phyloP scores from a whole-genome alignment of 2,329 filamentous ascomycete species.

The Tolypocladium paradoxum region DNA sequence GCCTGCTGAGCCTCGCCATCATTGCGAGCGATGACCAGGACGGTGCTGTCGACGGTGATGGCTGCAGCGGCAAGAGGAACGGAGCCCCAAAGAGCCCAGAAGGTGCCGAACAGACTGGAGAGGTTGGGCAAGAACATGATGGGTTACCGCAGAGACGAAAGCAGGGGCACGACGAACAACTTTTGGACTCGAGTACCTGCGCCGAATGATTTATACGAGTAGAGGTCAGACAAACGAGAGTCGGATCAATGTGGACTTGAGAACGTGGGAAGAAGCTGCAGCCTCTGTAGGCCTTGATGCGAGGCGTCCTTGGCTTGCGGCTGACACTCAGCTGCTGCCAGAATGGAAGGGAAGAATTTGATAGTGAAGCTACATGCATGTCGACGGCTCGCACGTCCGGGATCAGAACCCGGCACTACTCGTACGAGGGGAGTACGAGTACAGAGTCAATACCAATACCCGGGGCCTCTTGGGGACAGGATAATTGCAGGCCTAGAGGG shows the following conservation, averaged over 20 bases:
- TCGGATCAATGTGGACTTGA: background rate
- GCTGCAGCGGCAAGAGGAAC: slow-evolving; percentile 3
- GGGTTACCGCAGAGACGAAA: background rate
- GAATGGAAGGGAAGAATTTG: background rate
- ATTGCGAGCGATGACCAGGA: slow-evolving; percentile 46
- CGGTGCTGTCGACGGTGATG: slow-evolving; percentile 28
- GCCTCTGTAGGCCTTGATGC: background rate
- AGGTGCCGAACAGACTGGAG: background rate
- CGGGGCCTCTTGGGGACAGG: background rate
- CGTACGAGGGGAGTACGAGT: too few species aligned
- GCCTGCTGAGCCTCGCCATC: slow-evolving; percentile 34
- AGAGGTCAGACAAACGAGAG: background rate
- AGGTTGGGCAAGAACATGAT: background rate
- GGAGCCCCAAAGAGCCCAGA: background rate
- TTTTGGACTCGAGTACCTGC: background rate
- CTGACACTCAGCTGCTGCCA: background rate
- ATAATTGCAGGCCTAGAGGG: background rate
- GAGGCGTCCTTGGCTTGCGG: background rate
- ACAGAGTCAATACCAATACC: background rate
- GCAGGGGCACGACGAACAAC: background rate
- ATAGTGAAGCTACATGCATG: background rate
- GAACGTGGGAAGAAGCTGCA: background rate
- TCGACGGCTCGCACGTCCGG: background rate
- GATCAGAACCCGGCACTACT: background rate
- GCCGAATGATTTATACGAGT: background rate